phyloP scores from a whole-genome alignment of 225 moss, liverwort and hornwort genomes.

The Marchantia paleacea region DNA sequence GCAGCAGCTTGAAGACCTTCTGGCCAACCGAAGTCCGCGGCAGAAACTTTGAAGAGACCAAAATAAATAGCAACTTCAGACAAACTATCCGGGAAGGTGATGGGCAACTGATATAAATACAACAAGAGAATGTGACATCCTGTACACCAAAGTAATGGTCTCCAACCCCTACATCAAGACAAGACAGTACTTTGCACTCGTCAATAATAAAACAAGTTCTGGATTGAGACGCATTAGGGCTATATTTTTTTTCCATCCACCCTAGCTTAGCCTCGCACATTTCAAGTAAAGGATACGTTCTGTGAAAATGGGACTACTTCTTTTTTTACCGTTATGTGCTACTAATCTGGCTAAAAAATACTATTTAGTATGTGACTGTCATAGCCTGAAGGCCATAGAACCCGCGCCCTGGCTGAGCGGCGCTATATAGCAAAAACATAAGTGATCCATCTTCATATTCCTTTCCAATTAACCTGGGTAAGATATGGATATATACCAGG shows the following conservation, averaged over 20 bases:
- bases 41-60: slow-evolving; percentile 65
- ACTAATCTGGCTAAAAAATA: not conserved
- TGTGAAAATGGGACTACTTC: not conserved
- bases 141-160: slow-evolving; percentile 66
- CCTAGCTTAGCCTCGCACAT: not conserved
- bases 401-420: no score
- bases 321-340: not conserved
- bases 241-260: not conserved
- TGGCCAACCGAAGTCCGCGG: slow-evolving; percentile 65
- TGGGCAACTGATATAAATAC: slow-evolving; percentile 79
- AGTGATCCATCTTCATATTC: no score
- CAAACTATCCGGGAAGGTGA: slow-evolving; percentile 55
- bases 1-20: slow-evolving; percentile 72
- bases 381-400: no score
- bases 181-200: not conserved
- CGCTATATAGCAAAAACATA: no score
- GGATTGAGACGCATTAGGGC: no score
- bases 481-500: slow-evolving; percentile 46
- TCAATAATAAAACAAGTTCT: not conserved
- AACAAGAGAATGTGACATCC: slow-evolving; percentile 72
- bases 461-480: not conserved
- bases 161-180: slow-evolving; percentile 61
- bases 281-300: not conserved
- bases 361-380: no score
- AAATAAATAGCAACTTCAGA: slow-evolving; percentile 62